Conservation (phyloP, 2,329 filamentous ascomycete species). For the Rhynchosporium agropyri region DNA sequence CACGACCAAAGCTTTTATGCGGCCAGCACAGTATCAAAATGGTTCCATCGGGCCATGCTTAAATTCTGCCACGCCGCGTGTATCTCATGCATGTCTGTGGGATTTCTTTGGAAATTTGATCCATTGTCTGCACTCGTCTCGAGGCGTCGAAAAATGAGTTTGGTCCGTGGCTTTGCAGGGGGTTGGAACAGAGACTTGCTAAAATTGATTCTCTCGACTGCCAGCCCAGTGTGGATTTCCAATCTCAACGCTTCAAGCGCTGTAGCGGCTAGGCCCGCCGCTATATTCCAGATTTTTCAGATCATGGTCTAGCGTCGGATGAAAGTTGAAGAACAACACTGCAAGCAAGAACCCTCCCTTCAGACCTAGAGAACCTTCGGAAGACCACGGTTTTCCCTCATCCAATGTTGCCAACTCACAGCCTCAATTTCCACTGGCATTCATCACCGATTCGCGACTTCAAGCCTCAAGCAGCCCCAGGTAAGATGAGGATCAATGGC, state of each 20-base stretch:
- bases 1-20: slow-evolving; percentile 15
- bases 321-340: too few relatives aligned
- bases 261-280: too few relatives aligned
- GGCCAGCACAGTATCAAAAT: slow-evolving; percentile 13
- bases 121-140: neutral
- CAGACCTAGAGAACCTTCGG: neutral
- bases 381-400: neutral
- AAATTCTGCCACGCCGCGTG: slow-evolving; percentile 11
- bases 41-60: slow-evolving; percentile 18
- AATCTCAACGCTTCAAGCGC: too few relatives aligned
- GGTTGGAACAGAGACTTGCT: neutral
- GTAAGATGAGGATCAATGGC: slow-evolving; percentile 22
- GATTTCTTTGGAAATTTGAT: neutral
- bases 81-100: slow-evolving; percentile 6
- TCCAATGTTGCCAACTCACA: slow-evolving; percentile 4
- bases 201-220: too few relatives aligned
- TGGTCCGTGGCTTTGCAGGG: slow-evolving; percentile 14
- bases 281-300: too few relatives aligned
- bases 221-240: too few relatives aligned
- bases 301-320: too few relatives aligned
- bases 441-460: neutral
- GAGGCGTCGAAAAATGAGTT: slow-evolving; percentile 12
- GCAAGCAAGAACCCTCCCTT: slow-evolving; percentile 18
- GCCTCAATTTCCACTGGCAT: slow-evolving; percentile 1
- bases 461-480: too few relatives aligned